Percentiles rank a stretch among this genome's conserved stretches.
These are phyloP conservation scores for Fraxinus nigra DNA, from an alignment of 305 asterid species.

Conservation along the genomic window DNA sequence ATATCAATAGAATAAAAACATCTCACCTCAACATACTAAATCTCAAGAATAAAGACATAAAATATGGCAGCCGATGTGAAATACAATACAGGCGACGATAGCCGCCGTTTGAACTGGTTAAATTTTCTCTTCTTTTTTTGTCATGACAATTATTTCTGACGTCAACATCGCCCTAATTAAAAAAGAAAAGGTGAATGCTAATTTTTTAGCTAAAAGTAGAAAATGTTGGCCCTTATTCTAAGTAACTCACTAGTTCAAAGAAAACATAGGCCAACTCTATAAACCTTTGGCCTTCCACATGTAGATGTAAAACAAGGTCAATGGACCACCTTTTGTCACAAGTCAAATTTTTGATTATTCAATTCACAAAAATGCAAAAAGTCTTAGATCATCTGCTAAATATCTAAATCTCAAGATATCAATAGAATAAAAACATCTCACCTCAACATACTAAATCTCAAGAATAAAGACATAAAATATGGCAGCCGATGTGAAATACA, in stretches of 20 bases:
- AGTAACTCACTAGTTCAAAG: background rate
- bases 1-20: background rate
- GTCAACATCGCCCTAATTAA: background rate
- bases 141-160: background rate
- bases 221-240: background rate
- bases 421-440: background rate
- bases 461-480: background rate
- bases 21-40: background rate
- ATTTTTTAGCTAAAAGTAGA: background rate
- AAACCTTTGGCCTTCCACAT: background rate
- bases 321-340: background rate
- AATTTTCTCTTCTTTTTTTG: background rate
- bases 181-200: background rate
- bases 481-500: background rate
- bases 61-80: background rate
- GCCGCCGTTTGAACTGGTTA: background rate
- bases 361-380: no score
- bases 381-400: no score
- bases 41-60: background rate
- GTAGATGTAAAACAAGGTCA: background rate
- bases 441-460: background rate
- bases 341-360: no score
- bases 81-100: background rate
- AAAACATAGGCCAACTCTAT: background rate
- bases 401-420: background rate